These are phyloP conservation scores for Lobosporangium transversale DNA, from an alignment of 192 early-diverging fungal species.

Conservation along the genomic window DNA sequence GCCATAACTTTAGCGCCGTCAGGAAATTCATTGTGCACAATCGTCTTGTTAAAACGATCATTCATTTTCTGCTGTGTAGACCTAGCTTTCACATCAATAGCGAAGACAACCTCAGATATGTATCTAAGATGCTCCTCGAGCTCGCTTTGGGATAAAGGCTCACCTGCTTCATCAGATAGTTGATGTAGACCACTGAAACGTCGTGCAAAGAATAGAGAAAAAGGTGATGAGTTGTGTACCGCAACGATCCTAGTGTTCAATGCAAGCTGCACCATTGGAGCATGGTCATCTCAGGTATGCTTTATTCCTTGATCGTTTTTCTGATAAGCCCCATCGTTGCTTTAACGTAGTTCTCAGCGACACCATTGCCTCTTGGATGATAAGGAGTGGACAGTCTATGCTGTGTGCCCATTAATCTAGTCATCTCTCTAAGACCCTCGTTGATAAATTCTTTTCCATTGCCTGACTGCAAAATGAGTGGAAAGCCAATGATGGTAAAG, in stretches of 20 bases:
- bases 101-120: slow-evolving; percentile 27
- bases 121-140: slow-evolving; percentile 29
- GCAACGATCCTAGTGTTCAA: slow-evolving; percentile 46
- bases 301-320: slow-evolving; percentile 35
- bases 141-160: slow-evolving; percentile 10
- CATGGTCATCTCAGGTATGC: slow-evolving; percentile 40
- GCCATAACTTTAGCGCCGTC: slow-evolving; percentile 28
- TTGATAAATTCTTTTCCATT: slow-evolving; percentile 63
- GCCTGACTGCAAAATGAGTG: slow-evolving; percentile 30
- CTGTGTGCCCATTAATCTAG: slow-evolving; percentile 18
- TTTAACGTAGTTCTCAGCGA: slow-evolving; percentile 31
- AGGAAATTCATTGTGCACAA: slow-evolving; percentile 17
- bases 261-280: slow-evolving; percentile 49
- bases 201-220: slow-evolving; percentile 57
- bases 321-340: slow-evolving; percentile 33
- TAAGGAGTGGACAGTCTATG: slow-evolving; percentile 54
- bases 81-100: slow-evolving; percentile 9
- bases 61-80: slow-evolving; percentile 17
- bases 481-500: slow-evolving; percentile 34
- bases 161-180: slow-evolving; percentile 9
- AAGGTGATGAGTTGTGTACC: slow-evolving; percentile 50
- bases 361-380: slow-evolving; percentile 42
- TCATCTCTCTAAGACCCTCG: slow-evolving; percentile 27
- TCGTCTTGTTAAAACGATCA: slow-evolving; percentile 20
- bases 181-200: slow-evolving; percentile 22